phyloP scores from a whole-genome alignment of 352 stramenopile genomes.

The Plasmopara viticola region DNA sequence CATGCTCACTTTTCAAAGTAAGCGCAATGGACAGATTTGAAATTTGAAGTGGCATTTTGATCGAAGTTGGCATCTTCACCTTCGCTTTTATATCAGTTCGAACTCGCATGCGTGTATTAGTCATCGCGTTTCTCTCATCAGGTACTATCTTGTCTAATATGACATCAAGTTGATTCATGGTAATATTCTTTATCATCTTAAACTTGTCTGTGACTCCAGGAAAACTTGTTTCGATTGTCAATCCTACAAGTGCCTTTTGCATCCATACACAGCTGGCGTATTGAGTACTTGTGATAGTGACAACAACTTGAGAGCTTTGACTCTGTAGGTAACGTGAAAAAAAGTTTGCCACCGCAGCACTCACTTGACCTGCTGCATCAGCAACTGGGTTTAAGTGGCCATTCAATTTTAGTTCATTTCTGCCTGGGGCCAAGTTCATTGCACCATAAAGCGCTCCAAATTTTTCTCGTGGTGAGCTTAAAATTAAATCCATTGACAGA shows the following conservation, averaged over 20 bases:
- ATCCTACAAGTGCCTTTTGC: constrained; percentile 44
- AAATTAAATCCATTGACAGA: constrained; percentile 45
- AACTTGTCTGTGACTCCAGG: constrained; percentile 52
- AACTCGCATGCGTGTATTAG: constrained; percentile 68
- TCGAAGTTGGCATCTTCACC: constrained; percentile 66
- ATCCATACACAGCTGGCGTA: constrained; percentile 59
- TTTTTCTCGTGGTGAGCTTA: constrained; percentile 29
- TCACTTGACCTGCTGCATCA: constrained; percentile 41
- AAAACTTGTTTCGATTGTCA: constrained; percentile 59
- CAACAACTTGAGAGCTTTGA: constrained; percentile 43
- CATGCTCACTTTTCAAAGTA: constrained; percentile 37
- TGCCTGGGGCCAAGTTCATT: constrained; percentile 51
- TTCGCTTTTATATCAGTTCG: constrained; percentile 57
- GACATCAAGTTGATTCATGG: constrained; percentile 69
- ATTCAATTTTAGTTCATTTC: constrained; percentile 42
- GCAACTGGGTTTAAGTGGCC: constrained; percentile 41
- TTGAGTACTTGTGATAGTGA: constrained; percentile 43
- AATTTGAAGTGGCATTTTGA: constrained; percentile 62
- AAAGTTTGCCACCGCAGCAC: constrained; percentile 41
- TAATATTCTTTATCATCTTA: constrained; percentile 54
- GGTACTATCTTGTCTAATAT: constrained; percentile 29
- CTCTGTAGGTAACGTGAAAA: constrained; percentile 67
- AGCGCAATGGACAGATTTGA: constrained; percentile 58
- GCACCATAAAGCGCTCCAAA: constrained; percentile 41
- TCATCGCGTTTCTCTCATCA: constrained; percentile 17